Evolutionary conservation across 2,329 filamentous ascomycete genomes (phyloP).

Genomic region (Colletotrichum liriopes): DNA sequence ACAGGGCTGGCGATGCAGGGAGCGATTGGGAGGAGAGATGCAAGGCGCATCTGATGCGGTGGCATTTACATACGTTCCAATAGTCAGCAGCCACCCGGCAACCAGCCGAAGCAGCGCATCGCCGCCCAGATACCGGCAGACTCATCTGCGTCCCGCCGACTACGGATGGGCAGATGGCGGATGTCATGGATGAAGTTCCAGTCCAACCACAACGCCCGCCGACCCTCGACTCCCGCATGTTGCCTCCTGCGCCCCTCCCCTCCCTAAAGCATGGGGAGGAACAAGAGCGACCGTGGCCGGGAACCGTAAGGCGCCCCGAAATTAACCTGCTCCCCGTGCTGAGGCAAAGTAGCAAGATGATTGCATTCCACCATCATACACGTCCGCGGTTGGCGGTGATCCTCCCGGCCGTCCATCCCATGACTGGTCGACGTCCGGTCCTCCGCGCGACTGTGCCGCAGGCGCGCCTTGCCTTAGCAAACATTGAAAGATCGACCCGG

Average conservation of each 20-base stretch:
- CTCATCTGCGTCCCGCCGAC: constrained; percentile 4
- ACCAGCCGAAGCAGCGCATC: constrained; percentile 25
- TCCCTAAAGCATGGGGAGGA: neutral
- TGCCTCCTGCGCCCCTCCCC: neutral
- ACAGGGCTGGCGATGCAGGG: constrained; percentile 28
- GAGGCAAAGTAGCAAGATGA: constrained; percentile 24
- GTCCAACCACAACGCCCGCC: constrained; percentile 20
- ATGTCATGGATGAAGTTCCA: constrained; percentile 4
- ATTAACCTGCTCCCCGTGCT: constrained; percentile 35
- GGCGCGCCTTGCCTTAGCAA: constrained; percentile 16
- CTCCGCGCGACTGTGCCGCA: constrained; percentile 16
- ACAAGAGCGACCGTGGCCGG: constrained; percentile 7
- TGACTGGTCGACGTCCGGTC: constrained; percentile 5
- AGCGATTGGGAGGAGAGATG: constrained; percentile 2
- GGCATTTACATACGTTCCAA: constrained; percentile 32
- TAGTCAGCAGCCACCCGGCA: constrained; percentile 41
- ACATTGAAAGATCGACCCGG: constrained; percentile 28
- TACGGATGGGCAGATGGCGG: neutral
- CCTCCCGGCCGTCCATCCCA: neutral
- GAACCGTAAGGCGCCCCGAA: constrained; percentile 23
- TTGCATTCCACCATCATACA: constrained; percentile 20
- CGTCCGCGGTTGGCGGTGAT: constrained; percentile 29
- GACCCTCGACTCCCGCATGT: neutral
- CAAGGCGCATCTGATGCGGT: constrained; percentile 17
- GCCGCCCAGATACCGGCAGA: neutral